phyloP scores from a whole-genome alignment of 495 filamentous ascomycete genomes.

The Tuber magnatum region DNA sequence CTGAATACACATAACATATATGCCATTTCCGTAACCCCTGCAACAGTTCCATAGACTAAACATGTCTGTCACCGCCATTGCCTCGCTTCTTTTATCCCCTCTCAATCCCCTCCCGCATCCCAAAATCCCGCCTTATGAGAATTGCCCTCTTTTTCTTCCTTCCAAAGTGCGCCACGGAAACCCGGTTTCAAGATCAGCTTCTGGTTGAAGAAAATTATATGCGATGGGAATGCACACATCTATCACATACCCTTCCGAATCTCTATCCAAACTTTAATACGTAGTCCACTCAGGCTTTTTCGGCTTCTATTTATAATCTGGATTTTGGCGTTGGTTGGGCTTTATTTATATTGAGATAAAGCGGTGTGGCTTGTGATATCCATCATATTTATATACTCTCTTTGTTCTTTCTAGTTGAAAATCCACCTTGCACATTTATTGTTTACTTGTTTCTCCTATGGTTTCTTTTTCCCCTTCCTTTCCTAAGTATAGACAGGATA shows the following conservation, averaged over 20 bases:
- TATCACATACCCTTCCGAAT: background rate
- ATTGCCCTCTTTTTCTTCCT: background rate
- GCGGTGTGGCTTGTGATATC: background rate
- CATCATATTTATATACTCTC: background rate
- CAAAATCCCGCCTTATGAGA: background rate
- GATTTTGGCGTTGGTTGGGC: background rate
- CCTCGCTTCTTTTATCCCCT: background rate
- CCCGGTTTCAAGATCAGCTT: too few relatives aligned
- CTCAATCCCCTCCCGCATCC: too few relatives aligned
- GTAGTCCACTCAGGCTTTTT: background rate
- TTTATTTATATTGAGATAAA: background rate
- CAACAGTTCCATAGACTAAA: background rate
- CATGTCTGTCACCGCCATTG: background rate
- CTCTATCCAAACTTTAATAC: background rate
- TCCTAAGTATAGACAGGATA: background rate
- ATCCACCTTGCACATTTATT: background rate
- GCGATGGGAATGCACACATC: background rate
- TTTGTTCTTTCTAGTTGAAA: background rate
- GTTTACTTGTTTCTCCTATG: too few relatives aligned
- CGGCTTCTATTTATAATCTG: background rate
- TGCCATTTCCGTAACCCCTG: background rate
- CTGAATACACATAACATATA: background rate
- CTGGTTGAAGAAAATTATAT: background rate
- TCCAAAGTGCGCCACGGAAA: too few relatives aligned
- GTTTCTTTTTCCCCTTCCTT: background rate